These are phyloP conservation scores for Graphium sp. DNA, from an alignment of 2,329 filamentous ascomycete species.

Conservation along the genomic window DNA sequence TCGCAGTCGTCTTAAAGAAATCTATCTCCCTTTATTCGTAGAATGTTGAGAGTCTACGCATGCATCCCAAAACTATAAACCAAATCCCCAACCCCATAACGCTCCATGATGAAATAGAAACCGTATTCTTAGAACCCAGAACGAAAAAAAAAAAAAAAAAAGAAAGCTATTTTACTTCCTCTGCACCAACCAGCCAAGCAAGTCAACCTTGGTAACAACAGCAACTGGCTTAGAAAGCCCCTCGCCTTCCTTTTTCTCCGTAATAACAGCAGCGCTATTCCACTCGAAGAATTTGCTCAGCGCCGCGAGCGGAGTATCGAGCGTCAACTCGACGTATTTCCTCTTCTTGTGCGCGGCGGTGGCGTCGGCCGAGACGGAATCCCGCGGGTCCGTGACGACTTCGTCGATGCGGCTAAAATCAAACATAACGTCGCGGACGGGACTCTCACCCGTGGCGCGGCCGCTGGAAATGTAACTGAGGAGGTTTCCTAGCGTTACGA, in stretches of 20 bases:
- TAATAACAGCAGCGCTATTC: conserved; percentile 93
- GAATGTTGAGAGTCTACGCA: not conserved
- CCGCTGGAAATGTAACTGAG: conserved; percentile 79
- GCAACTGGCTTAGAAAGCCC: conserved; percentile 58
- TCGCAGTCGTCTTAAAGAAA: not conserved
- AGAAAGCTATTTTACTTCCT: too few relatives aligned
- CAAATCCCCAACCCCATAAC: too few relatives aligned
- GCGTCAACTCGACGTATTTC: conserved; percentile 85
- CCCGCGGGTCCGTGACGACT: conserved; percentile 73
- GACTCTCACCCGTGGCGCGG: conserved; percentile 55
- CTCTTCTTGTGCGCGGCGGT: conserved; percentile 34
- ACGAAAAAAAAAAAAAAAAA: too few relatives aligned
- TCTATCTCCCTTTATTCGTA: not conserved
- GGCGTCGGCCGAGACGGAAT: conserved; percentile 28
- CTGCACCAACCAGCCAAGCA: conserved; percentile 82
- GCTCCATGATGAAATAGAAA: too few relatives aligned
- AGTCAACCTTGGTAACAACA: conserved; percentile 90
- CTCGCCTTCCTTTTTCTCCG: conserved; percentile 47
- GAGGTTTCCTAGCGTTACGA: conserved; percentile 89
- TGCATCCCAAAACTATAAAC: too few relatives aligned
- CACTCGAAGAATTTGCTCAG: conserved; percentile 93
- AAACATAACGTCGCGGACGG: conserved; percentile 87
- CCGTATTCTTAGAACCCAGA: too few relatives aligned
- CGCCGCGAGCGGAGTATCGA: conserved; percentile 68
- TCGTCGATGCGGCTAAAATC: conserved; percentile 80